phyloP scores from a whole-genome alignment of 805 yeast genomes.

The Spathaspora sp. region DNA sequence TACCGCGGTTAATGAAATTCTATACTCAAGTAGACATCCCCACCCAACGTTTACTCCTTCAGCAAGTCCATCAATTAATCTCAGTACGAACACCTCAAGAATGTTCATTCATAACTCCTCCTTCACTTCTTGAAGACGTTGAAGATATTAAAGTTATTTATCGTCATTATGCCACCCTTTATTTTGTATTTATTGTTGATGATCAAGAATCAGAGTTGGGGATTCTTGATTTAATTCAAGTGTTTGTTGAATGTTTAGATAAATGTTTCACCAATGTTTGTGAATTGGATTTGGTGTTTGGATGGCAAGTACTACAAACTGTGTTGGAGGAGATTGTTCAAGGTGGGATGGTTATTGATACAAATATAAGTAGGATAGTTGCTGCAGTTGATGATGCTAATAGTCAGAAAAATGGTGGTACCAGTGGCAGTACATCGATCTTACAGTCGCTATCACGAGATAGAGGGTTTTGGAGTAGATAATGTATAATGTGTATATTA shows the following conservation, averaged over 20 bases:
- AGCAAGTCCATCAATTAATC: constrained; percentile 78
- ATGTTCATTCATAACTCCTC: constrained; percentile 88
- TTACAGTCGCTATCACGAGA: constrained; percentile 24
- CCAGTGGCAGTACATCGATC: constrained; percentile 18
- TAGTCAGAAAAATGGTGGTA: constrained; percentile 37
- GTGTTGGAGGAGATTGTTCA: constrained; percentile 90
- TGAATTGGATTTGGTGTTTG: constrained; percentile 94
- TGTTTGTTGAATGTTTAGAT: constrained; percentile 92
- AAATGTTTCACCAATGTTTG: constrained; percentile 92
- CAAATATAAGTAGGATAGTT: constrained; percentile 78
- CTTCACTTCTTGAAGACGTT: constrained; percentile 66
- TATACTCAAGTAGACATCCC: constrained; percentile 86
- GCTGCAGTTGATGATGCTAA: constrained; percentile 76
- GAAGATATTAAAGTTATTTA: constrained; percentile 86
- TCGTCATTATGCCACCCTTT: constrained; percentile 92
- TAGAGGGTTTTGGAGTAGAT: constrained; percentile 23
- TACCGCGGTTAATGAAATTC: constrained; percentile 85
- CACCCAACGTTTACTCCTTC: constrained; percentile 74
- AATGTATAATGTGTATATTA: constrained; percentile 1
- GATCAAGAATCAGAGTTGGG: constrained; percentile 95
- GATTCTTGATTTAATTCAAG: constrained; percentile 89
- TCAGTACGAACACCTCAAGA: constrained; percentile 68
- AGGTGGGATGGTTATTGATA: constrained; percentile 97
- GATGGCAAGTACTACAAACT: constrained; percentile 94
- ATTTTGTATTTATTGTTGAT: constrained; percentile 93